phyloP scores from a whole-genome alignment of 1,284 basidiomycete genomes.

The Coniferiporia sulphurascens region DNA sequence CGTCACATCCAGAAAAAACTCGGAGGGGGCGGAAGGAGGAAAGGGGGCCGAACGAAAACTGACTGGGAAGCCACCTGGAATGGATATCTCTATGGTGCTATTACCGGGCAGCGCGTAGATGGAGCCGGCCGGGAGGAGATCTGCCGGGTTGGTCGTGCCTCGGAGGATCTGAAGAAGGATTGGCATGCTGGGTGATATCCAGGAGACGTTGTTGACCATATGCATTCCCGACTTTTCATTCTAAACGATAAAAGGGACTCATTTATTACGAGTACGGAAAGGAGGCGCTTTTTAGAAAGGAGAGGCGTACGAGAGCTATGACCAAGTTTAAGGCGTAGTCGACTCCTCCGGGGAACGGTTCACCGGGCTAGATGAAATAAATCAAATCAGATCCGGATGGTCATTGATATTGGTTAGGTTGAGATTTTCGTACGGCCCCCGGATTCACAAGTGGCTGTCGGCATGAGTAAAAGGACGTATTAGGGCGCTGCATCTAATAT shows the following conservation, averaged over 20 bases:
- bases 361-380: slow-evolving; percentile 26
- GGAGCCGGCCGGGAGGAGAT: slow-evolving; percentile 29
- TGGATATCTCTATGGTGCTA: slow-evolving; percentile 32
- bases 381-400: background rate
- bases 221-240: slow-evolving; percentile 23
- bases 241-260: background rate
- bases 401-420: background rate
- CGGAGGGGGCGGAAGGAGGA: background rate
- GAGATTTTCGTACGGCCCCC: slow-evolving; percentile 12
- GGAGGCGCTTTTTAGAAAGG: background rate
- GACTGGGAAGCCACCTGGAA: slow-evolving; percentile 26
- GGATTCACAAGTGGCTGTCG: slow-evolving; percentile 16
- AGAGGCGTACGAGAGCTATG: slow-evolving; percentile 25
- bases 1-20: background rate
- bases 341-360: slow-evolving; percentile 30
- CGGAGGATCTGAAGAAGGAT: slow-evolving; percentile 36
- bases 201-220: slow-evolving; percentile 27
- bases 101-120: slow-evolving; percentile 28
- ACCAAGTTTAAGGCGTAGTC: slow-evolving; percentile 31
- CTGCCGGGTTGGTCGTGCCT: slow-evolving; percentile 27
- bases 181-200: slow-evolving; percentile 27
- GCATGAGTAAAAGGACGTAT: background rate
- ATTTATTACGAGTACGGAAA: background rate
- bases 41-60: slow-evolving; percentile 28
- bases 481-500: background rate